Evolutionary conservation across 345 rosid species (phyloP).

Genomic region (Psidium friedrichsthalianum): DNA sequence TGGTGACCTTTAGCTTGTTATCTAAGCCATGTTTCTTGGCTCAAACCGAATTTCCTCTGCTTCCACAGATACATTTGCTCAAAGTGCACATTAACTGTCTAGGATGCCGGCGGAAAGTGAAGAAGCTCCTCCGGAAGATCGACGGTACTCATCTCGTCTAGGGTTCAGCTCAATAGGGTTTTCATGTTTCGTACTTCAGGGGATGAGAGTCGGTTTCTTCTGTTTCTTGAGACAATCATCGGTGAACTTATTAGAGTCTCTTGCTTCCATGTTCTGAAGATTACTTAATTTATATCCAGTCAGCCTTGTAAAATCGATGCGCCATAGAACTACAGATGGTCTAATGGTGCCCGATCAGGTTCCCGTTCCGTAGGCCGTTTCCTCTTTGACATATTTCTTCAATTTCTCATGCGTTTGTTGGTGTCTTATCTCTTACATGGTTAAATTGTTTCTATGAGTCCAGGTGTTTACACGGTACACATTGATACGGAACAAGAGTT

Average conservation of each 20-base stretch:
- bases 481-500: conserved; percentile 37
- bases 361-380: neutral
- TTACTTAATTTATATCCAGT: neutral
- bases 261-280: neutral
- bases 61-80: conserved; percentile 42
- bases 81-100: conserved; percentile 64
- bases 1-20: neutral
- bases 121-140: conserved; percentile 56
- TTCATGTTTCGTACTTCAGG: neutral
- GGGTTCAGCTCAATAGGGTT: neutral
- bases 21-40: neutral
- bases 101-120: conserved; percentile 62
- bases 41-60: neutral
- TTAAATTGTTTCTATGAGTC: neutral
- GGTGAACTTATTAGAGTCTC: neutral
- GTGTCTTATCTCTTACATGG: neutral
- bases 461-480: conserved; percentile 54
- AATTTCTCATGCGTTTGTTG: neutral
- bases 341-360: neutral
- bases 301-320: neutral
- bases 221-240: neutral
- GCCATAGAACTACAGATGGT: neutral
- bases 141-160: conserved; percentile 30
- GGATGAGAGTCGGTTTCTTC: neutral
- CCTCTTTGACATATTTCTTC: neutral